These are phyloP conservation scores for Pseudogymnoascus sp. DNA, from an alignment of 2,329 filamentous ascomycete species.

Conservation along the genomic window DNA sequence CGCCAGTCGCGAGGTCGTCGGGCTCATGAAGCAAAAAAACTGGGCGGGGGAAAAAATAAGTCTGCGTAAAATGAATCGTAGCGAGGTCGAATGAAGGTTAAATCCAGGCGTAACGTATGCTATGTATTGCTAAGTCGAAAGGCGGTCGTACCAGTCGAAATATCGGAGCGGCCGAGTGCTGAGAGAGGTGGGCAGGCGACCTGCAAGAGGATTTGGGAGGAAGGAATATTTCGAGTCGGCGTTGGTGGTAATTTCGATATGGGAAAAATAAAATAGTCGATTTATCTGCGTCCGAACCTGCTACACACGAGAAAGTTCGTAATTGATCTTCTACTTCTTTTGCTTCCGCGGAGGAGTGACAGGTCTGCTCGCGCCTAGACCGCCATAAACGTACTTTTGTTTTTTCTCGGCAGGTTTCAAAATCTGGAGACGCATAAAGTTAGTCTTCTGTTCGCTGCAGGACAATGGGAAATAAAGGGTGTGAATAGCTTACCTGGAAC, in stretches of 20 bases:
- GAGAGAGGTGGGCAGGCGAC: background rate
- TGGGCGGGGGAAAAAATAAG: background rate
- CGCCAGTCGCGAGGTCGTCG: background rate
- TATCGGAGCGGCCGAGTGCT: background rate
- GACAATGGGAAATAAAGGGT: background rate
- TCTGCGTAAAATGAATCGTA: background rate
- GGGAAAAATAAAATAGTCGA: background rate
- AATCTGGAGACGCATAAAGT: slow-evolving; percentile 50
- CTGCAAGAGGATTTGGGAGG: background rate
- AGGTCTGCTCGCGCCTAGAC: slow-evolving; percentile 61
- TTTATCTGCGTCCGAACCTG: slow-evolving; percentile 95
- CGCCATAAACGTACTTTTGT: slow-evolving; percentile 94
- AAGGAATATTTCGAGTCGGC: slow-evolving; percentile 2
- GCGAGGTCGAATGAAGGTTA: background rate
- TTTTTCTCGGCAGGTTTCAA: slow-evolving; percentile 99
- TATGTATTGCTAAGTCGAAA: slow-evolving; percentile 14
- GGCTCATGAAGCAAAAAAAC: background rate
- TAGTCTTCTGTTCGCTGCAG: slow-evolving; percentile 13
- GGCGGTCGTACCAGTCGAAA: slow-evolving; percentile 8
- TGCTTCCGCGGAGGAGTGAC: slow-evolving; percentile 64
- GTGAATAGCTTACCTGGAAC: slow-evolving; percentile 68
- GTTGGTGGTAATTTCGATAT: slow-evolving; percentile 1
- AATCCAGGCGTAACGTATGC: background rate
- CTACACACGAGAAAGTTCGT: slow-evolving; percentile 63
- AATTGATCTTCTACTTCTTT: slow-evolving; percentile 63